Percentiles rank a stretch among this genome's conserved stretches.
phyloP scores from a whole-genome alignment of 495 filamentous ascomycete genomes.

The Parachaetomium inaequale region DNA sequence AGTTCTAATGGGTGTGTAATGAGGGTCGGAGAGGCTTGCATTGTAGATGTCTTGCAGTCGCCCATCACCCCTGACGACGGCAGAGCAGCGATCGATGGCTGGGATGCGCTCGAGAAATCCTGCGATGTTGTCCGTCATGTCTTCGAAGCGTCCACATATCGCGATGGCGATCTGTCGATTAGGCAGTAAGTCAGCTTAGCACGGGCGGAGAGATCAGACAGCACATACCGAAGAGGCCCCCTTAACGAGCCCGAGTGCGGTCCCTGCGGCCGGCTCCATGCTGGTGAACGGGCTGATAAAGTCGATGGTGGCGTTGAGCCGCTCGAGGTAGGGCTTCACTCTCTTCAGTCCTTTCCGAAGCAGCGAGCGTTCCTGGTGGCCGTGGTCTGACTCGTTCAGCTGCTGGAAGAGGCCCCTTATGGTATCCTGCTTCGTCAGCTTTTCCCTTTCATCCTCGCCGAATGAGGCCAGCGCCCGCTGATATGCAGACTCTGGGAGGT shows the following conservation, averaged over 20 bases:
- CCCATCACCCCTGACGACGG: neutral
- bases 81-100: neutral
- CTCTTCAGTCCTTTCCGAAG: neutral
- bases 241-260: constrained; percentile 6
- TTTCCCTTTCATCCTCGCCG: too few relatives aligned
- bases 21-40: neutral
- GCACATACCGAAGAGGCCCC: neutral
- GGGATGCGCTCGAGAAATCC: neutral
- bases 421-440: too few relatives aligned
- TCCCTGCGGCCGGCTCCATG: neutral
- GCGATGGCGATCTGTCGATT: constrained; percentile 1
- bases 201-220: too few relatives aligned
- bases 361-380: neutral
- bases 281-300: neutral
- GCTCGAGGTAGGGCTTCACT: neutral
- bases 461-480: too few relatives aligned
- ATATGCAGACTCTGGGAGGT: too few relatives aligned
- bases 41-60: neutral
- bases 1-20: neutral
- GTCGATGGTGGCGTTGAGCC: neutral
- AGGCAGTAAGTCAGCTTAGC: neutral
- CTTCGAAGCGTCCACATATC: constrained; percentile 1
- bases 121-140: neutral
- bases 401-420: constrained; percentile 7
- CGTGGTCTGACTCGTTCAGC: neutral